Evolutionary conservation across 192 early-diverging fungal species (phyloP).

Genomic region (Backusella morwellensis): DNA sequence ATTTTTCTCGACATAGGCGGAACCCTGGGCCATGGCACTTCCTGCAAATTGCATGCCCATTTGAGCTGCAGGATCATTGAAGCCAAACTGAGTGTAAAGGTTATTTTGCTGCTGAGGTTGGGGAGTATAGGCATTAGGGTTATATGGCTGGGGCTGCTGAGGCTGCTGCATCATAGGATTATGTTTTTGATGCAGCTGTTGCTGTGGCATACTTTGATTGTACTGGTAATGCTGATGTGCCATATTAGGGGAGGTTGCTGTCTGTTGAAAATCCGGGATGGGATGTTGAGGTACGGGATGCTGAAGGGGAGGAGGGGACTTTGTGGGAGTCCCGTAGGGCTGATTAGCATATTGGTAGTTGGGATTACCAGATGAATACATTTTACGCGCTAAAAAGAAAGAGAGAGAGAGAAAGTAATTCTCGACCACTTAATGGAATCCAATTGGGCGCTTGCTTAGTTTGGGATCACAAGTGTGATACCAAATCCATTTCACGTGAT

Average conservation of each 20-base stretch:
- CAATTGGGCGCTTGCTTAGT: background rate
- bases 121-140: constrained; percentile 4
- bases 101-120: constrained; percentile 21
- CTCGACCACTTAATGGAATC: background rate
- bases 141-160: background rate
- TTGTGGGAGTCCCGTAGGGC: constrained; percentile 8
- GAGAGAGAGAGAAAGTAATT: background rate
- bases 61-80: constrained; percentile 77
- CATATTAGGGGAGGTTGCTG: constrained; percentile 49
- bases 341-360: background rate
- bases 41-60: constrained; percentile 94
- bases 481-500: background rate
- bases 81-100: constrained; percentile 44
- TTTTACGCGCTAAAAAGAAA: constrained; percentile 1
- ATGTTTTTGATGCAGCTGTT: constrained; percentile 17
- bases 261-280: constrained; percentile 42
- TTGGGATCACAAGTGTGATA: background rate
- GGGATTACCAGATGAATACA: constrained; percentile 18
- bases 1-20: constrained; percentile 88
- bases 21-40: constrained; percentile 76
- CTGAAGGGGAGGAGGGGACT: constrained; percentile 55
- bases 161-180: background rate
- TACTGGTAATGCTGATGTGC: constrained; percentile 30
- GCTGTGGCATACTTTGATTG: constrained; percentile 1
- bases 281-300: constrained; percentile 60